Conservation (phyloP, 306 rosid genomes). For the Casuarina cunninghamiana region DNA sequence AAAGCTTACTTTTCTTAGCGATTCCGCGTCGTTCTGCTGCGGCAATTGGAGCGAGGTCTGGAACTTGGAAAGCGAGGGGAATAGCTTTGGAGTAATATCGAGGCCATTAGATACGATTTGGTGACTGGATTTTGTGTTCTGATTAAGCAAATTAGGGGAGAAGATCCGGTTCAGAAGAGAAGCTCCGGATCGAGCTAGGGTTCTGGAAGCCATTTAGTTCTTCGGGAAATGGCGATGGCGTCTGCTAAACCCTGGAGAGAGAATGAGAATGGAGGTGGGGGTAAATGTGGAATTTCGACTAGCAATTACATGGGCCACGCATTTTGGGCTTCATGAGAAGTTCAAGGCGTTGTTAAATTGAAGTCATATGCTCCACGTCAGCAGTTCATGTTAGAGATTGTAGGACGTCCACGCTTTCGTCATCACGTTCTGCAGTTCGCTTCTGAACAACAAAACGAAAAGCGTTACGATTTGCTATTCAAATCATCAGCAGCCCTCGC, state of each 20-base stretch:
- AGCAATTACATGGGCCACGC: background rate
- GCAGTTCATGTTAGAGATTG: too few relatives aligned
- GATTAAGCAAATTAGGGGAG: slow-evolving; percentile 42
- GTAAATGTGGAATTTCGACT: background rate
- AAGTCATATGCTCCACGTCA: too few relatives aligned
- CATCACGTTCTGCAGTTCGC: too few relatives aligned
- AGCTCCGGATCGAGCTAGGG: slow-evolving; percentile 58
- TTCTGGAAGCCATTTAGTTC: slow-evolving; percentile 73
- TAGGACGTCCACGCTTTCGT: too few relatives aligned
- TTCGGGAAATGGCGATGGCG: background rate
- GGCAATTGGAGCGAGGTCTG: slow-evolving; percentile 44
- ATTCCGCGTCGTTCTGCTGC: slow-evolving; percentile 53
- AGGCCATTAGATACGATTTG: slow-evolving; percentile 35
- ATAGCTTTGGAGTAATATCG: slow-evolving; percentile 50
- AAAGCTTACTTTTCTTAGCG: slow-evolving; percentile 32
- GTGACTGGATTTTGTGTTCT: slow-evolving; percentile 20
- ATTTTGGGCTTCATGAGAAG: background rate
- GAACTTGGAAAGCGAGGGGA: slow-evolving; percentile 56
- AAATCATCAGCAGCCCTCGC: too few relatives aligned
- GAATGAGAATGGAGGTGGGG: background rate
- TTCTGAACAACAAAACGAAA: too few relatives aligned
- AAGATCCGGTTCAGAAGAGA: slow-evolving; percentile 51
- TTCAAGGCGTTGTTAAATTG: background rate
- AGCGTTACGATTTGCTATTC: too few relatives aligned
- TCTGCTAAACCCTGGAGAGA: slow-evolving; percentile 39